phyloP scores from a whole-genome alignment of 2,329 filamentous ascomycete genomes.

The Coniochaeta prunicola region DNA sequence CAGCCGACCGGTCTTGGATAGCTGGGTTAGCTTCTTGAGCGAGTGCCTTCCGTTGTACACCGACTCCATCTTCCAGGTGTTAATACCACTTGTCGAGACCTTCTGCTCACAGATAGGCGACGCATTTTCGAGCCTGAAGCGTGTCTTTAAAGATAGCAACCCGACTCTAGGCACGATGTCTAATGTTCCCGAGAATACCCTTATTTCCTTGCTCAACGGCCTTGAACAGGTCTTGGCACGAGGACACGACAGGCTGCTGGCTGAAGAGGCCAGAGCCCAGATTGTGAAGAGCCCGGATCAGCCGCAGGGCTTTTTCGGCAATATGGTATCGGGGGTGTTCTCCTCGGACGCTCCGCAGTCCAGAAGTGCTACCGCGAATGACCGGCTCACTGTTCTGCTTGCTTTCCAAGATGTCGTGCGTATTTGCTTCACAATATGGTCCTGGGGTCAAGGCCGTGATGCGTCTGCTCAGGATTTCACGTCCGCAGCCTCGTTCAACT shows the following conservation, averaged over 20 bases:
- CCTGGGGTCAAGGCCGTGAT: constrained; percentile 70
- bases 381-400: constrained; percentile 85
- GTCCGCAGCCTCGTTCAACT: constrained; percentile 76
- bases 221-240: constrained; percentile 84
- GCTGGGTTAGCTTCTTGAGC: constrained; percentile 81
- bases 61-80: constrained; percentile 77
- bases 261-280: constrained; percentile 65
- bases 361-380: constrained; percentile 85
- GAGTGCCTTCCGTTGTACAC: constrained; percentile 80
- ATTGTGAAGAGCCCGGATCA: constrained; percentile 73
- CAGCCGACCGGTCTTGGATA: constrained; percentile 75
- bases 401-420: constrained; percentile 94
- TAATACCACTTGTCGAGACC: constrained; percentile 86
- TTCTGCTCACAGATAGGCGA: constrained; percentile 70
- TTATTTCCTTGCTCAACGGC: constrained; percentile 85
- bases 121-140: constrained; percentile 65
- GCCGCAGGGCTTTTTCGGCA: constrained; percentile 83
- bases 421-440: constrained; percentile 91
- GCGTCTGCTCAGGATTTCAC: constrained; percentile 52
- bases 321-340: constrained; percentile 89
- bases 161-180: constrained; percentile 2
- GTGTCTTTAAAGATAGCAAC: constrained; percentile 43
- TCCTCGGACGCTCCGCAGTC: constrained; percentile 67
- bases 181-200: constrained; percentile 58
- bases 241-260: constrained; percentile 74